A percentile compares a stretch with the other conserved stretches of the same genome.
Evolutionary conservation across 2,329 filamentous ascomycete genomes (phyloP).

Genomic region (Fusarium liriodendri): DNA sequence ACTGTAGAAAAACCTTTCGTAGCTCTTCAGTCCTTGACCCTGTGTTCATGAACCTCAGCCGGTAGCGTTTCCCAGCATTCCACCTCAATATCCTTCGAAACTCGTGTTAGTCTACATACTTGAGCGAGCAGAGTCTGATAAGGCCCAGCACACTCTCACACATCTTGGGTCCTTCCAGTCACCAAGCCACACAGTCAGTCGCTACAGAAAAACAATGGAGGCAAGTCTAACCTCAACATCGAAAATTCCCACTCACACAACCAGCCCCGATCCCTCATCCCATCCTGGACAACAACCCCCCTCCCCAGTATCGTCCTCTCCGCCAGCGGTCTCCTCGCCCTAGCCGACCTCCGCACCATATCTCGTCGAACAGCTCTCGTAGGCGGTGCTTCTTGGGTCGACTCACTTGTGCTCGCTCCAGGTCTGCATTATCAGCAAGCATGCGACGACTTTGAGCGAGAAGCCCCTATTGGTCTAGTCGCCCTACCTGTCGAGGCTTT

Average conservation of each 20-base stretch:
- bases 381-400: conserved; percentile 67
- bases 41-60: neutral
- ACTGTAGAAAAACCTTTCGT: neutral
- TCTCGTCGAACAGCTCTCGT: conserved; percentile 66
- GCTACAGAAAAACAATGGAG: conserved; percentile 13
- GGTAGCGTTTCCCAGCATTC: neutral
- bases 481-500: conserved; percentile 36
- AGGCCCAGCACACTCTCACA: neutral
- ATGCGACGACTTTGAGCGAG: conserved; percentile 61
- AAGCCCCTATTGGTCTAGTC: conserved; percentile 49
- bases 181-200: neutral
- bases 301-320: conserved; percentile 60
- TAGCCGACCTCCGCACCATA: conserved; percentile 68
- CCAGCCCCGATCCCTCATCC: conserved; percentile 46
- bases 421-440: conserved; percentile 71
- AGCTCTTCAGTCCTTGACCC: neutral
- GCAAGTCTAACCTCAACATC: conserved; percentile 3
- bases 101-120: neutral
- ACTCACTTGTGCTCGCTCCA: conserved; percentile 67
- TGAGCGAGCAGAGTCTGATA: neutral
- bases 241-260: conserved; percentile 9
- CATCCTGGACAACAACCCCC: conserved; percentile 58
- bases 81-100: neutral
- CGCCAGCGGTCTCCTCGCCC: conserved; percentile 66
- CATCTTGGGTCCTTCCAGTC: neutral